Percentiles rank a stretch among this genome's conserved stretches.
Evolutionary conservation across 441 rosid species (phyloP).

Genomic region (Adansonia gregorii): DNA sequence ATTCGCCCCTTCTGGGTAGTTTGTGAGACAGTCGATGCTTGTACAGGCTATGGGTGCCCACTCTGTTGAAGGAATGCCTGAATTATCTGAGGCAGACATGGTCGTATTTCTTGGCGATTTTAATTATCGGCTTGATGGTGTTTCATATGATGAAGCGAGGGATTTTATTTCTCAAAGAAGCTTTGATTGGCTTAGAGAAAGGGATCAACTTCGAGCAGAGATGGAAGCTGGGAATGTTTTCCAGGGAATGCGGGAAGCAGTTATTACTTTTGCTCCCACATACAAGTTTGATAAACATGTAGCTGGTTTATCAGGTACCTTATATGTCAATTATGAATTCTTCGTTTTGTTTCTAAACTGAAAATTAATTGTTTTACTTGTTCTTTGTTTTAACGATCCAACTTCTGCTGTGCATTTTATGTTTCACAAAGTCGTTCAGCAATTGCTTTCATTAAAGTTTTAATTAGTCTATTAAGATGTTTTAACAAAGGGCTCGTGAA

Average conservation of each 20-base stretch:
- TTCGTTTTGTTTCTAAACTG: neutral
- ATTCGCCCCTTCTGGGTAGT: slow-evolving; percentile 22
- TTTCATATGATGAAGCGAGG: slow-evolving; percentile 80
- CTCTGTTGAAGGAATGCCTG: slow-evolving; percentile 59
- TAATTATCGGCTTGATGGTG: slow-evolving; percentile 71
- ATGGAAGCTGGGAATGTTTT: slow-evolving; percentile 76
- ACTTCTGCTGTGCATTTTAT: neutral
- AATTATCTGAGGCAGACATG: slow-evolving; percentile 73
- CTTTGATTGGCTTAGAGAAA: slow-evolving; percentile 84
- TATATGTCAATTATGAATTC: slow-evolving; percentile 5
- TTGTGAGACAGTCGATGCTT: slow-evolving; percentile 28
- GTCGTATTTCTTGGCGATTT: slow-evolving; percentile 72
- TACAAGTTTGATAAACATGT: slow-evolving; percentile 78
- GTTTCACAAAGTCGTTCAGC: neutral
- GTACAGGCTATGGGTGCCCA: slow-evolving; percentile 54
- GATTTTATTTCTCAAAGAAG: slow-evolving; percentile 77
- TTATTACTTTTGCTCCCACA: slow-evolving; percentile 70
- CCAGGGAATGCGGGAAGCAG: slow-evolving; percentile 82
- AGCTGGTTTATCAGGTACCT: slow-evolving; percentile 69
- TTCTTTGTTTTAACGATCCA: neutral
- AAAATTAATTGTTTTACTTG: neutral
- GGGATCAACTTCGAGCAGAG: slow-evolving; percentile 71
- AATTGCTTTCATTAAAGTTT: neutral
- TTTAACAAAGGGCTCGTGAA: neutral
- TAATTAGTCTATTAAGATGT: neutral